Base-by-base conservation (phyloP, 306 rosid species). In the Mucuna pruriens region DNA sequence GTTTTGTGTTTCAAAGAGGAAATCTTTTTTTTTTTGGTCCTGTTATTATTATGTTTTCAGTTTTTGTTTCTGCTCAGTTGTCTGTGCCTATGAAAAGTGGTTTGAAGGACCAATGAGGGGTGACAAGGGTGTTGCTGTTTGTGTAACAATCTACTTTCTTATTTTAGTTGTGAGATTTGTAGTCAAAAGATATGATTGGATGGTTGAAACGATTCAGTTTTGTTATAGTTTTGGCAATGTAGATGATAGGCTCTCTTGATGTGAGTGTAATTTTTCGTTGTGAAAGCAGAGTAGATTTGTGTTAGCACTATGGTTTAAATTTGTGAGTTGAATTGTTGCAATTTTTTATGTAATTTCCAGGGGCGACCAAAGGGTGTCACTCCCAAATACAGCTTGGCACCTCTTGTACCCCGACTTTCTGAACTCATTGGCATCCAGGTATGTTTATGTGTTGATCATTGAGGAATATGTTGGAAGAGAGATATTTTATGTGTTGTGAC, bases 351-450 rank as follows among this genome's bases (percentile, higher is more conserved):
- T 70, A 74, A 74, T 90, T 88, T 85, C 89, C 94, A 96, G 99
- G 99, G 99, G 82, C 80, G 99, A 57, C 99, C 99, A 16, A 96
- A 96, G 83, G 99, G 99, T 85, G 97, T 93, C 13, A 96, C 99
- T 79, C 97, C 97, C 84, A 96, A 96, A 45, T 96, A 76, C 84
- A 96, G 98, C 86, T 87, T 96, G 91, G 97, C 90, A 58, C 99
- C 99, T 84, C 99, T 96, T 83, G 98, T 96, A 46, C 91, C 97
- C 42, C 90, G 99, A 75, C 93, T 96, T 1, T 90, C 99, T 2
- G 94, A 93, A 73, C 99, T 96, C 86, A 94, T 96, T 84, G 98
- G 98, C 84, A 48, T 93, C 63, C 88, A 86, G 99, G 99, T 90
- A 82, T 74, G 62, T 45, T 66, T 54, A 25, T 54, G 29, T 20